Percentiles rank a stretch among this genome's conserved stretches.
These are phyloP conservation scores for Colletotrichum neosansevieriae DNA, from an alignment of 2,329 filamentous ascomycete genomes.

Conservation along the genomic window DNA sequence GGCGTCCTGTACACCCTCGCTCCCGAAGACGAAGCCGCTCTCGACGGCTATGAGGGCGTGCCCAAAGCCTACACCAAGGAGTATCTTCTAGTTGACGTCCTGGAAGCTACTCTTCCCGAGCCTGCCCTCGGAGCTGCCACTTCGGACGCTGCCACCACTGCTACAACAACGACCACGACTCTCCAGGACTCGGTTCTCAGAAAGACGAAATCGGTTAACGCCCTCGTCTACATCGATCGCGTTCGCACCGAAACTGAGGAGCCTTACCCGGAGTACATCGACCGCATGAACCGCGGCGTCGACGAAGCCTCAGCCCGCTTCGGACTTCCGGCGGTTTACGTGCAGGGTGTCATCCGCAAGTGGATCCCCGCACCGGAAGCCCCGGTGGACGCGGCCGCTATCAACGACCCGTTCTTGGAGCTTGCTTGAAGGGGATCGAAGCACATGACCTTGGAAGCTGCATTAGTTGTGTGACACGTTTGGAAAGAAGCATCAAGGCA, in stretches of 20 bases:
- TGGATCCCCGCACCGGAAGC: conserved; percentile 47
- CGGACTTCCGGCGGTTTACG: conserved; percentile 68
- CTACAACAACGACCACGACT: background rate
- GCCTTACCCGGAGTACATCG: conserved; percentile 70
- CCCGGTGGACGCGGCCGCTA: background rate
- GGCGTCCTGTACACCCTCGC: conserved; percentile 68
- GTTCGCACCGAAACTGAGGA: conserved; percentile 51
- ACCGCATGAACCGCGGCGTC: conserved; percentile 73
- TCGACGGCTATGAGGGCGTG: conserved; percentile 73
- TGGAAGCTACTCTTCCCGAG: conserved; percentile 44
- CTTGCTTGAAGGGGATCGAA: background rate
- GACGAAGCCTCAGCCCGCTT: conserved; percentile 65
- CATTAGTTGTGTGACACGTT: background rate
- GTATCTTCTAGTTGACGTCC: conserved; percentile 51
- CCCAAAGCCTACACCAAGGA: conserved; percentile 72
- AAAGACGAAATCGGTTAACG: conserved; percentile 40
- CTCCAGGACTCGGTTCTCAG: background rate
- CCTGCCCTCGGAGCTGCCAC: background rate
- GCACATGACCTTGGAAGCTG: too few relatives aligned
- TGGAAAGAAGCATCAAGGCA: background rate
- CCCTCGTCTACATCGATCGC: conserved; percentile 72
- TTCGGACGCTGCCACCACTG: background rate
- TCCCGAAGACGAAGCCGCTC: conserved; percentile 59
- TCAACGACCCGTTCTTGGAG: background rate
- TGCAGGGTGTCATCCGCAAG: conserved; percentile 63